A percentile compares a stretch with the other conserved stretches of the same genome.
These are phyloP conservation scores for Trametes gibbosa DNA, from an alignment of 768 basidiomycete genomes.

Conservation along the genomic window DNA sequence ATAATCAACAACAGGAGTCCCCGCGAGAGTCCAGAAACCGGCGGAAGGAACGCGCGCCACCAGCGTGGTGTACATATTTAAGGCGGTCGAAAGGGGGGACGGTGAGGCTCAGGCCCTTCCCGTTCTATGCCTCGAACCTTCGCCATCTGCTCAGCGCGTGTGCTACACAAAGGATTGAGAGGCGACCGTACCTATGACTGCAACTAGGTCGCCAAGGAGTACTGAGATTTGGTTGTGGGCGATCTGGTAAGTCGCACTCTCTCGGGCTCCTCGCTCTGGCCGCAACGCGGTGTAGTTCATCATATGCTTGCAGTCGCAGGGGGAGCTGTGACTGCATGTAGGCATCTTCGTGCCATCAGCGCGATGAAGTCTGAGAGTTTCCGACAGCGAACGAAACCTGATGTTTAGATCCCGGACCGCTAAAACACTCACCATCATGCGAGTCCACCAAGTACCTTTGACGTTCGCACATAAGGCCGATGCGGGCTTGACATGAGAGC, in stretches of 20 bases:
- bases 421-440: too few relatives aligned
- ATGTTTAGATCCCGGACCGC: too few relatives aligned
- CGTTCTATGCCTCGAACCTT: neutral
- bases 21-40: neutral
- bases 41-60: neutral
- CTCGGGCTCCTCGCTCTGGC: neutral
- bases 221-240: neutral
- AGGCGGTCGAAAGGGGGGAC: neutral
- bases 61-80: neutral
- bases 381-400: too few relatives aligned
- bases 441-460: too few relatives aligned
- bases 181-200: too few relatives aligned
- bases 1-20: conserved; percentile 14
- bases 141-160: neutral
- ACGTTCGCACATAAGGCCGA: too few relatives aligned
- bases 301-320: too few relatives aligned
- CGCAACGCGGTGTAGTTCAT: neutral
- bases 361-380: too few relatives aligned
- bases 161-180: too few relatives aligned
- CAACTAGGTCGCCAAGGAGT: neutral
- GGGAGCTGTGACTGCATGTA: too few relatives aligned
- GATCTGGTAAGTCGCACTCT: neutral
- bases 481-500: too few relatives aligned
- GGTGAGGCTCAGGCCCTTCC: neutral
- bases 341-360: too few relatives aligned